Base-by-base conservation (phyloP, 345 rosid species). In the Populus deltoides region DNA sequence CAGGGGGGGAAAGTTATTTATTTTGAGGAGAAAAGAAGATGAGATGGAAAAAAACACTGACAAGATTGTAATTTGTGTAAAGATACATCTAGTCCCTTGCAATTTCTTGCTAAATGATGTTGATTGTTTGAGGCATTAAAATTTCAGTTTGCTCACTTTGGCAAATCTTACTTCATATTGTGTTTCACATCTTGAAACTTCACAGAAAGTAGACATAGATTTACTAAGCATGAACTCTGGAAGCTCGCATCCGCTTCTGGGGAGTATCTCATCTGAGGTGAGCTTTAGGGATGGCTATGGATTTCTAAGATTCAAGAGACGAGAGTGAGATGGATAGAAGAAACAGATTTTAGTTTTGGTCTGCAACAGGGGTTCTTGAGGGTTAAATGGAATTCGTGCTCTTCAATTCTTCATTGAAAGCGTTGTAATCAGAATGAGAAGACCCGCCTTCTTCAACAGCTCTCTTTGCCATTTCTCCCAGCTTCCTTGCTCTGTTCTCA, bases 21-120 rank as follows among this genome's bases (percentile, higher is more conserved):
- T 36, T 24, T 10, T 12, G 49, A 49, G 43, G 36, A 25, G 31
- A 29, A 71, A 74, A 27, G 24, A 75, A 49, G 22, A 51, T 49
- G 77, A 53, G 67, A 76, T 13, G 68, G 47, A 8, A 31, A 68
- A 84, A 66, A 76, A 38, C 68, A 76, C 66, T 25, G 16, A 57
- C 61, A 20, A 70, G 70, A 66, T 31, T 78, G 78, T 70, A 72
- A 71, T 51, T 75, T 83, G 66, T 83, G 86, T 80, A 83, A 55
- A 81, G 75, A 65, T 70, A 68, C 73, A 57, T 57, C 29, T 1
- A 57, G 29, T 57, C 13, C 62, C 63, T 57, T 4, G 27, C 29
- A 22, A 57, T 57, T 57, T 57, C 29, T 57, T 57, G 29, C 29
- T n/a, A 22, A 57, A 57, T 57, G 29, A 9, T 57, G 27, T 9